Evolutionary conservation across 2,329 filamentous ascomycete genomes (phyloP), one percentile per base, ranked within the genome.

Genomic region (Ophiostoma tasmaniense): DNA sequence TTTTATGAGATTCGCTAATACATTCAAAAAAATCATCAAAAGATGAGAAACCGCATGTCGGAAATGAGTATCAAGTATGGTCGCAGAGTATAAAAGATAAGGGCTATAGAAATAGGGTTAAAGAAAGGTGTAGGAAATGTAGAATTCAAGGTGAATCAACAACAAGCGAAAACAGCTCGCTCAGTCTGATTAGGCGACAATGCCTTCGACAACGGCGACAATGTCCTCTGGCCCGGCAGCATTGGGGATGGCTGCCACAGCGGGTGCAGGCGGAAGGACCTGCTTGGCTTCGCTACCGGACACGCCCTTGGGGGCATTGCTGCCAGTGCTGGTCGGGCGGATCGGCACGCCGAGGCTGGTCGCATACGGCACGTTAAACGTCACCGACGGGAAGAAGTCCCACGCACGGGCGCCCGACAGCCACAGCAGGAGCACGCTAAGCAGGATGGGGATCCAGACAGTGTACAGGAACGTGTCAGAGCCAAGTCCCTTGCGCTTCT

Each of bases 391-490:
- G 45, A 72, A 68, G 1, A 71, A 68, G 68, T 71, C 70, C 70
- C 70, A 72, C 0, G 72, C 71, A 10, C 67, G 69, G 6, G 70
- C 70, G 8, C 71, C 72, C 0, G 70, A 72, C 5, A 73, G 64
- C 71, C 73, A 73, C 20, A 73, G 69, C 50, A 73, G 62, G 20
- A 73, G 69, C 45, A 73, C 73, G 8, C 68, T 69, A 2, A 73
- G 66, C 2, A 73, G 71, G 28, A 72, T 71, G 1, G 72, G 72
- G 59, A 73, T 72, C 72, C 88, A 90, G 74, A 90, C 82, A 73
- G 89, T 87, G 79, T 88, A 90, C 64, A 90, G 79, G 75, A 89
- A 89, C 73, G 84, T 83, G 74, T 90, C 88, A 70, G 84, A 85
- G 72, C 85, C 83, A 70, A 89, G 79, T 70, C 82, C 83, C 82